Evolutionary conservation across 495 filamentous ascomycete species (phyloP).

Genomic region (Penicillium argentinense): DNA sequence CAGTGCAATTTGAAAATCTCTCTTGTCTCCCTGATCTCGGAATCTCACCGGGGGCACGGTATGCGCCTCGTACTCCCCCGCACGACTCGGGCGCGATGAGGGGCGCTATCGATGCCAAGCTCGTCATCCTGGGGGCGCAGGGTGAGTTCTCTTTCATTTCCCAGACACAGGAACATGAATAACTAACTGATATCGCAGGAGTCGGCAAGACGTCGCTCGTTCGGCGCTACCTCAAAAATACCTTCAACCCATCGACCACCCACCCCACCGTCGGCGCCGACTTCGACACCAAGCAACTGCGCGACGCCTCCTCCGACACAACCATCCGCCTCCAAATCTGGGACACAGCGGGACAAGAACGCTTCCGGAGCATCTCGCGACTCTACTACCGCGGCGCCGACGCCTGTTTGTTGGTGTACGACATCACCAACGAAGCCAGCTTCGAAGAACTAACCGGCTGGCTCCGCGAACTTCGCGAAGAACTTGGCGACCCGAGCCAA

Average conservation of each 20-base stretch:
- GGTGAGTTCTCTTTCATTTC: too few species aligned
- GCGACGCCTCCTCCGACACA: slow-evolving; percentile 79
- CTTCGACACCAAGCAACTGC: slow-evolving; percentile 89
- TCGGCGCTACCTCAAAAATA: slow-evolving; percentile 78
- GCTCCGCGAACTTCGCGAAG: slow-evolving; percentile 70
- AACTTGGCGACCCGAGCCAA: slow-evolving; percentile 2
- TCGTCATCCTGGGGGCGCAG: slow-evolving; percentile 86
- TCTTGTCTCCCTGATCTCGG: too few species aligned
- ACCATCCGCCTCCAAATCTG: slow-evolving; percentile 85
- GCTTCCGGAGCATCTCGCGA: slow-evolving; percentile 88
- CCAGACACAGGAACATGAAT: not conserved
- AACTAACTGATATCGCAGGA: slow-evolving; percentile 52
- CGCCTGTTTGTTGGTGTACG: slow-evolving; percentile 92
- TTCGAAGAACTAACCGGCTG: slow-evolving; percentile 94
- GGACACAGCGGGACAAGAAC: slow-evolving; percentile 94
- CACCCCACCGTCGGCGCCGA: slow-evolving; percentile 89
- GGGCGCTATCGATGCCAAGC: slow-evolving; percentile 84
- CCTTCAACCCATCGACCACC: slow-evolving; percentile 66
- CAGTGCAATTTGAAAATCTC: too few species aligned
- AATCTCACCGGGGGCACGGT: too few species aligned
- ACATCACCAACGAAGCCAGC: slow-evolving; percentile 81
- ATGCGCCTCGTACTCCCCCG: too few species aligned
- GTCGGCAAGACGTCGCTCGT: slow-evolving; percentile 95
- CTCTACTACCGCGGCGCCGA: slow-evolving; percentile 96
- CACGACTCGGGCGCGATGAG: slow-evolving; percentile 58